Evolutionary conservation across 1,284 basidiomycete genomes (phyloP).

Genomic region (Gomphus bonarii): DNA sequence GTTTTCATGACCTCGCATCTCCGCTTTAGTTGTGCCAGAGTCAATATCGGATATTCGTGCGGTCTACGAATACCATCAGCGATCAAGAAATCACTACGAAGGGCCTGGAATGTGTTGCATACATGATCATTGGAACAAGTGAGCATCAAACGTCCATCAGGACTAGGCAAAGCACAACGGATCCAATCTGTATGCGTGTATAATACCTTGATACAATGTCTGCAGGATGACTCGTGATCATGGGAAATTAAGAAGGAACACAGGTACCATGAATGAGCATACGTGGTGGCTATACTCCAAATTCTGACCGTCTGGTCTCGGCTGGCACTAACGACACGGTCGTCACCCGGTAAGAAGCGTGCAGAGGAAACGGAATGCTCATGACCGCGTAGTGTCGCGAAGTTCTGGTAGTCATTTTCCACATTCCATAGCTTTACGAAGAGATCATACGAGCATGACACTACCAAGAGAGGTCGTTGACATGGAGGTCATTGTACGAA

Average conservation of each 20-base stretch:
- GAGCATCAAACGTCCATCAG: slow-evolving; percentile 50
- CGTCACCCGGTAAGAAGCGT: slow-evolving; percentile 77
- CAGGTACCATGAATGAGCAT: slow-evolving; percentile 20
- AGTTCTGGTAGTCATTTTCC: slow-evolving; percentile 82
- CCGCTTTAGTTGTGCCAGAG: slow-evolving; percentile 70
- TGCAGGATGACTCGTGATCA: slow-evolving; percentile 14
- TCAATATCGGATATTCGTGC: slow-evolving; percentile 73
- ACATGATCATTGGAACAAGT: slow-evolving; percentile 67
- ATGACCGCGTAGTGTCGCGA: slow-evolving; percentile 80
- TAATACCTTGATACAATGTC: slow-evolving; percentile 51
- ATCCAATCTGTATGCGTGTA: slow-evolving; percentile 65
- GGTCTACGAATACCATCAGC: slow-evolving; percentile 39
- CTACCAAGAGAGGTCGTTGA: slow-evolving; percentile 31
- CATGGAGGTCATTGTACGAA: background rate
- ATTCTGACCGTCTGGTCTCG: slow-evolving; percentile 80
- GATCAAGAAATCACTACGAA: slow-evolving; percentile 5
- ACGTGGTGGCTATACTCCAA: slow-evolving; percentile 82
- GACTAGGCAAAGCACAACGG: slow-evolving; percentile 48
- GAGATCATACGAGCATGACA: slow-evolving; percentile 83
- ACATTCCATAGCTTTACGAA: slow-evolving; percentile 91
- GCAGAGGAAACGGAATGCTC: slow-evolving; percentile 86
- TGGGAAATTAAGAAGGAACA: background rate
- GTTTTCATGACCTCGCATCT: slow-evolving; percentile 83
- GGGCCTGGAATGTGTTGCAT: slow-evolving; percentile 17
- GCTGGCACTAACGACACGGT: slow-evolving; percentile 75